phyloP scores from a whole-genome alignment of 495 filamentous ascomycete species.

The Haplographium delicatum region DNA sequence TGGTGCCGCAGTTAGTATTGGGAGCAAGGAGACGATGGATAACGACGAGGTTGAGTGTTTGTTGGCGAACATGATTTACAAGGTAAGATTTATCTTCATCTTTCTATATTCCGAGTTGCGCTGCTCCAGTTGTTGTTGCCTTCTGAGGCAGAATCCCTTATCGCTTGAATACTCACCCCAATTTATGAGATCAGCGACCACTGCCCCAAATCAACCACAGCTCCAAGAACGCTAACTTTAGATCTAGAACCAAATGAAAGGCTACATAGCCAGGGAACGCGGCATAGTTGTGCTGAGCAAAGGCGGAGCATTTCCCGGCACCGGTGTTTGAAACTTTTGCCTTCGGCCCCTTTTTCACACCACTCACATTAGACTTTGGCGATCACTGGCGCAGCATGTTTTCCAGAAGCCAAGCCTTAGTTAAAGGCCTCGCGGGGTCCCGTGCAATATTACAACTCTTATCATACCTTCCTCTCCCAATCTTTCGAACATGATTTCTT shows the following conservation, averaged over 20 bases:
- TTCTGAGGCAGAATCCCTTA: constrained; percentile 1
- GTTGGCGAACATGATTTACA: constrained; percentile 93
- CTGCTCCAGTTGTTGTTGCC: neutral
- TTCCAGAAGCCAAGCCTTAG: too few relatives aligned
- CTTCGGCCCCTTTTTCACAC: too few relatives aligned
- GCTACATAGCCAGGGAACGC: constrained; percentile 88
- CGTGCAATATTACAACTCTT: too few relatives aligned
- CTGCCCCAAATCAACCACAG: constrained; percentile 7
- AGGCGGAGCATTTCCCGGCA: constrained; percentile 89
- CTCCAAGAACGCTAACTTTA: constrained; percentile 11
- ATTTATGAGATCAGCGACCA: too few relatives aligned
- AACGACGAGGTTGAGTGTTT: constrained; percentile 94
- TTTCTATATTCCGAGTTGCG: neutral
- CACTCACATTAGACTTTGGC: too few relatives aligned
- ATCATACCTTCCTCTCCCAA: too few relatives aligned
- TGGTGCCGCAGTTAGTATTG: constrained; percentile 50
- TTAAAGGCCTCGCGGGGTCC: too few relatives aligned
- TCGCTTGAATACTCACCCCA: too few relatives aligned
- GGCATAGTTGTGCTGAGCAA: constrained; percentile 89
- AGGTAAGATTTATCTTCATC: constrained; percentile 44
- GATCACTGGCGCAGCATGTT: too few relatives aligned
- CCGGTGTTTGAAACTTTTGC: constrained; percentile 76
- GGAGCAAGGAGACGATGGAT: constrained; percentile 61
- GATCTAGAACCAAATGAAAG: constrained; percentile 83
- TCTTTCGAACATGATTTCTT: too few relatives aligned